Conservation (phyloP, 2,329 filamentous ascomycete genomes). For the Alternaria sp. region DNA sequence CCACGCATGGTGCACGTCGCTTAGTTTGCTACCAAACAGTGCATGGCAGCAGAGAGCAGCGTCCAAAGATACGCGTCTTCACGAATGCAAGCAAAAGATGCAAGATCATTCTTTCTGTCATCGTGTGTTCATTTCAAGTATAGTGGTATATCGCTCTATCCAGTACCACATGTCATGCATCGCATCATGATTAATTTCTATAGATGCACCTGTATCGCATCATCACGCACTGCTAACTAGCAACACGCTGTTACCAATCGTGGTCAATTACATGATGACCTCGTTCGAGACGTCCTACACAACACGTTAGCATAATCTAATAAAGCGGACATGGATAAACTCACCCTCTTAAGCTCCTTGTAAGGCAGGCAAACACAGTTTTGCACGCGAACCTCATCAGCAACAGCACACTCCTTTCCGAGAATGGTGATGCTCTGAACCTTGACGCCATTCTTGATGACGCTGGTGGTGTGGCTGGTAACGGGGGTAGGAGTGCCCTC, state of each 20-base stretch:
- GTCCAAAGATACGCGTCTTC: no score
- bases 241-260: neutral
- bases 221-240: neutral
- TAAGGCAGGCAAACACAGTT: constrained; percentile 98
- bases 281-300: constrained; percentile 79
- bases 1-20: neutral
- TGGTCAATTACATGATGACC: constrained; percentile 80
- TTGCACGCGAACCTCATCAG: constrained; percentile 93
- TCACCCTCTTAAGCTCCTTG: constrained; percentile 95
- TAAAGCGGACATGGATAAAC: constrained; percentile 43
- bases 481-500: constrained; percentile 91
- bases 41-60: neutral
- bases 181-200: constrained; percentile 17
- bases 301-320: constrained; percentile 5
- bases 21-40: neutral
- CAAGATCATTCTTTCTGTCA: neutral
- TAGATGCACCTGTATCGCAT: neutral
- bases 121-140: neutral
- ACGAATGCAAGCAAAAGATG: neutral
- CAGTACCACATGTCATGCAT: neutral
- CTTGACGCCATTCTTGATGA: constrained; percentile 97
- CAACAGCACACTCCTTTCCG: constrained; percentile 93
- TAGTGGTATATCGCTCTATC: constrained; percentile 14
- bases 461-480: constrained; percentile 87
- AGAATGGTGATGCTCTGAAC: constrained; percentile 98